Evolutionary conservation across 2,329 filamentous ascomycete species (phyloP).

Genomic region (Epicoccum sorghinum): DNA sequence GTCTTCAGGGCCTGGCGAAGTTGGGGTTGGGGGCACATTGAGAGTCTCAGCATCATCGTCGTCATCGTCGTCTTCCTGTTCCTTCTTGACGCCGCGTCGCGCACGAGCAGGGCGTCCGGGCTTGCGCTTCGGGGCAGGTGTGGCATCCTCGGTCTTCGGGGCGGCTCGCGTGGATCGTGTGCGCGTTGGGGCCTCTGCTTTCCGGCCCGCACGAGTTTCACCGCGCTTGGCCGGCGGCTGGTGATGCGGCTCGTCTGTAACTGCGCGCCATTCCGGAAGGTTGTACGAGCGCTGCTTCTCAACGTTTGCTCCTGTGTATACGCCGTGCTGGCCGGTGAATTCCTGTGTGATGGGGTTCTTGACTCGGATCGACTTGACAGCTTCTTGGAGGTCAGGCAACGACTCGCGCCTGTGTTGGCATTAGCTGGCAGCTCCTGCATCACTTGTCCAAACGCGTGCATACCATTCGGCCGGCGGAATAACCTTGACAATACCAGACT

Average conservation of each 20-base stretch:
- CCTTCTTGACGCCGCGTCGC: constrained; percentile 29
- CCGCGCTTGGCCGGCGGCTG: constrained; percentile 92
- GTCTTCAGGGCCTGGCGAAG: constrained; percentile 51
- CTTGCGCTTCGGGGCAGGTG: constrained; percentile 53
- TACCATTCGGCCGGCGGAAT: constrained; percentile 94
- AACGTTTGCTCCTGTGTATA: constrained; percentile 96
- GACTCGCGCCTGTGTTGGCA: constrained; percentile 62
- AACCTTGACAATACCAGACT: constrained; percentile 94
- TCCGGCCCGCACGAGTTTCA: constrained; percentile 64
- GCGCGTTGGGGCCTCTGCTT: constrained; percentile 46
- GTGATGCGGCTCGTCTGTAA: constrained; percentile 94
- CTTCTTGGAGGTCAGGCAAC: constrained; percentile 78
- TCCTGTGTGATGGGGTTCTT: constrained; percentile 98
- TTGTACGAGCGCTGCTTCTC: constrained; percentile 97
- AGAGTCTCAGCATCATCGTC: constrained; percentile 37
- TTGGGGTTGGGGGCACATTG: constrained; percentile 50
- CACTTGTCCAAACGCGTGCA: constrained; percentile 34
- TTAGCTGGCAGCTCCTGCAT: not conserved
- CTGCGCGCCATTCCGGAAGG: constrained; percentile 89
- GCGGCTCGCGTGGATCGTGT: constrained; percentile 42
- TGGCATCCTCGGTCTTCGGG: constrained; percentile 41
- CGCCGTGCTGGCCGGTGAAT: constrained; percentile 93
- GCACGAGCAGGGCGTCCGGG: constrained; percentile 54
- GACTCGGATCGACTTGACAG: constrained; percentile 89
- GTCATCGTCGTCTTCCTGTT: constrained; percentile 42